Evolutionary conservation across 345 rosid species (phyloP), one percentile per base, ranked within the genome.

Genomic region (Conringia planisiliqua): DNA sequence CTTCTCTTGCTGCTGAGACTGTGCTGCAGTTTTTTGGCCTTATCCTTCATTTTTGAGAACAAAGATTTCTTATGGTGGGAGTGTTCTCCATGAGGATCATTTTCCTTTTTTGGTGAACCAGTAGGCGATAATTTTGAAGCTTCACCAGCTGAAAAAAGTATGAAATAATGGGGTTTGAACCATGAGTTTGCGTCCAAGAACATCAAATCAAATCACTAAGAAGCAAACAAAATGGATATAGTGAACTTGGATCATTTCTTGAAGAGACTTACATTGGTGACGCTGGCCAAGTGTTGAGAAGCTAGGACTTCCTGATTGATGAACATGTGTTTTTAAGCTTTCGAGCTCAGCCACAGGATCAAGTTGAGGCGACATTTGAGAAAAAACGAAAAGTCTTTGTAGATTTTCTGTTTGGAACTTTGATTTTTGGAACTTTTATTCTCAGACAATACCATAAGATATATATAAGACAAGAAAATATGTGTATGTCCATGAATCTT

Each of bases 31-130:
- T 84, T 84, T 64, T 75, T 83, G 0, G 96, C 93, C 80, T 77
- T 88, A 52, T 88, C 96, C 72, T 82, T 90, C 81, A 90, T 87
- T 80, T 83, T 88, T 1, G 87, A 79, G 75, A 86, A 83, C 63
- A 90, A 83, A 7, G 96, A 90, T 78, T 86, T 90, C 82, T 78
- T 88, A 1, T 62, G 87, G 35, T 68, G 79, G 1, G 64, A 47
- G 40, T 79, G 83, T 52, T 86, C 89, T 60, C 79, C 83, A 16
- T 83, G 83, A 74, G 55, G 54, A 29, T 85, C 87, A 58, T 71
- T 74, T 26, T 79, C 86, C 62, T 55, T 78, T 66, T 66, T 67
- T 52, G 82, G 78, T 55, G 71, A 60, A 35, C 38, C 60, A 51
- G 70, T 74, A 18, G 84, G 75, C 0, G 90, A 72, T 83, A 81